Evolutionary conservation across 2,329 filamentous ascomycete genomes (phyloP).

Genomic region (Colletotrichum brevisporum): DNA sequence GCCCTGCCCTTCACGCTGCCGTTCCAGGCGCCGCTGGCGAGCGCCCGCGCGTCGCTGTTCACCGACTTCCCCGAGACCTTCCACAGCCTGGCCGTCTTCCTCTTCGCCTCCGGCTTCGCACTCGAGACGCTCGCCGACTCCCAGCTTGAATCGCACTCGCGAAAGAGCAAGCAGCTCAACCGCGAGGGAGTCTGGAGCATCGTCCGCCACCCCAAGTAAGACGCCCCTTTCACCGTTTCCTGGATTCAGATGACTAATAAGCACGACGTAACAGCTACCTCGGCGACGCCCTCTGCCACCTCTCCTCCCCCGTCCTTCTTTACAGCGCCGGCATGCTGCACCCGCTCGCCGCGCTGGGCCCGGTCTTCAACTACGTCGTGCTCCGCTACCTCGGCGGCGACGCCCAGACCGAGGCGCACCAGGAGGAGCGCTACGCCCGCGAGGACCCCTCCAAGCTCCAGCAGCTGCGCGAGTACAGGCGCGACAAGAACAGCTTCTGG

Average conservation of each 20-base stretch:
- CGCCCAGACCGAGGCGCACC: slow-evolving; percentile 65
- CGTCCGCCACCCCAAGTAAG: slow-evolving; percentile 73
- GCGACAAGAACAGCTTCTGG: slow-evolving; percentile 73
- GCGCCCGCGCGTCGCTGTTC: slow-evolving; percentile 24
- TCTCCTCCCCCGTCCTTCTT: slow-evolving; percentile 71
- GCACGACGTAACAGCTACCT: slow-evolving; percentile 62
- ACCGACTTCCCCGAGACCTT: slow-evolving; percentile 43
- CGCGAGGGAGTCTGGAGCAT: slow-evolving; percentile 73
- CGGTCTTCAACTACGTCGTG: slow-evolving; percentile 71
- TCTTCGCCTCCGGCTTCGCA: slow-evolving; percentile 70
- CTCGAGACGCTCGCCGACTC: slow-evolving; percentile 70
- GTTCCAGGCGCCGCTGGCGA: slow-evolving; percentile 58
- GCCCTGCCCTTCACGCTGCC: slow-evolving; percentile 70
- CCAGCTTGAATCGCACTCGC: slow-evolving; percentile 64
- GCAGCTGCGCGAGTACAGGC: slow-evolving; percentile 65
- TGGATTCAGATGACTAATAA: fast-evolving
- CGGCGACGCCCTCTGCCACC: slow-evolving; percentile 71
- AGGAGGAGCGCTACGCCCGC: slow-evolving; percentile 66
- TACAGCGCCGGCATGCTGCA: slow-evolving; percentile 68
- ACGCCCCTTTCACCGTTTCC: no score
- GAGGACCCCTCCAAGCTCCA: slow-evolving; percentile 65
- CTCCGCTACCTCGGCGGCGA: slow-evolving; percentile 71
- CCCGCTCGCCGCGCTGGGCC: slow-evolving; percentile 68
- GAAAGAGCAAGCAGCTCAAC: slow-evolving; percentile 53
- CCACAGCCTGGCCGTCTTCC: slow-evolving; percentile 62